phyloP scores from a whole-genome alignment of 208 protist genomes.

The Naegleria lovaniensis region DNA sequence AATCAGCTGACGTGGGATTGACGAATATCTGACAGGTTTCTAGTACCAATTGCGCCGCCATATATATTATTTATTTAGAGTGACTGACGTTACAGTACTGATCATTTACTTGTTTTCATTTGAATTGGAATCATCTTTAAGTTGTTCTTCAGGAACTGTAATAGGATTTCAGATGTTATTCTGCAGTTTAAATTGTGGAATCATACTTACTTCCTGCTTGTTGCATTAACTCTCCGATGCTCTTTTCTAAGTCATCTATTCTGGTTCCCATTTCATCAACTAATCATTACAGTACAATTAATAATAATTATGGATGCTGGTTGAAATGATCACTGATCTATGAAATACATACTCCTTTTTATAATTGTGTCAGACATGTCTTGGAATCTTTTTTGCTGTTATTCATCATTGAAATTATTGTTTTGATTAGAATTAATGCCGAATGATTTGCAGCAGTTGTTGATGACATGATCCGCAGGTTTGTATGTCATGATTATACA shows the following conservation, averaged over 20 bases:
- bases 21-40: no score
- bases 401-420: not conserved
- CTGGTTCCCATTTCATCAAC: constrained; percentile 83
- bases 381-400: constrained; percentile 78
- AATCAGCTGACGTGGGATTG: no score
- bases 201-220: constrained; percentile 73
- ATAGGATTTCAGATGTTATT: no score
- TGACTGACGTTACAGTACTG: no score
- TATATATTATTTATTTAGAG: no score
- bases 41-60: no score
- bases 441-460: not conserved
- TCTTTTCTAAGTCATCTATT: constrained; percentile 84
- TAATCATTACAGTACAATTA: not conserved
- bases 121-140: no score
- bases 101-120: no score
- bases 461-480: not conserved
- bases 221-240: constrained; percentile 85
- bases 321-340: not conserved
- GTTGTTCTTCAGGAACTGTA: no score
- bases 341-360: constrained; percentile 50
- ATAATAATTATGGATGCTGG: not conserved
- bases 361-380: constrained; percentile 87
- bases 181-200: no score
- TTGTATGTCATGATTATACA: no score
- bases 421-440: not conserved